A percentile compares a stretch with the other conserved stretches of the same genome.
These are phyloP conservation scores for Dothideomycetes sp. DNA, from an alignment of 2,329 filamentous ascomycete species.

Conservation along the genomic window DNA sequence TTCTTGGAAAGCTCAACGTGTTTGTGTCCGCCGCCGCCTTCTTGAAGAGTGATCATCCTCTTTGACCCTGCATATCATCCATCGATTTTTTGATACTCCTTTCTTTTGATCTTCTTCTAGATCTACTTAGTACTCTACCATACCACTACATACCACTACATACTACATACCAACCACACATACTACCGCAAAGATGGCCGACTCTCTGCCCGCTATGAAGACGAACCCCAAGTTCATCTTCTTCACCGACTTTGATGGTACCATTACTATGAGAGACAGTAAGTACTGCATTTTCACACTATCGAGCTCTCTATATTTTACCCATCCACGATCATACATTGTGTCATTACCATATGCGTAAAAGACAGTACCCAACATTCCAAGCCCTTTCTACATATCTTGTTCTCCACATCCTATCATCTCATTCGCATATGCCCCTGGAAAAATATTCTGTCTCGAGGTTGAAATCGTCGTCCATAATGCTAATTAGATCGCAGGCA, in stretches of 20 bases:
- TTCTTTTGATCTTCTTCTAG: background rate
- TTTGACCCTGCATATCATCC: constrained; percentile 4
- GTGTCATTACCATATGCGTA: background rate
- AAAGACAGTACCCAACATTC: too few species aligned
- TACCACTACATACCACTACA: background rate
- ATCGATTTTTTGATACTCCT: background rate
- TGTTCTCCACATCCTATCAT: too few species aligned
- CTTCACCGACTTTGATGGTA: constrained; percentile 98
- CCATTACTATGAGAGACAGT: constrained; percentile 70
- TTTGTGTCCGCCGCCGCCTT: background rate
- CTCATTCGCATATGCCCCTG: too few species aligned
- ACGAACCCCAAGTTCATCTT: constrained; percentile 81
- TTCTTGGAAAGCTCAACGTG: constrained; percentile 1
- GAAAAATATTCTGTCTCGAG: too few species aligned
- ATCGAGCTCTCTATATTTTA: background rate
- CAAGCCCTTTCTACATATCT: too few species aligned
- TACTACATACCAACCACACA: background rate
- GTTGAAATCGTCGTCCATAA: too few species aligned
- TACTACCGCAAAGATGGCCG: constrained; percentile 19
- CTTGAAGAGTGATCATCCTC: constrained; percentile 1
- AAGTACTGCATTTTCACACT: constrained; percentile 23
- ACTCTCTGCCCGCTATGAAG: constrained; percentile 37
- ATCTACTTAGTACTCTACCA: background rate
- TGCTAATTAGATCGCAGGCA: constrained; percentile 36
- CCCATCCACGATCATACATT: background rate